A percentile compares a stretch with the other conserved stretches of the same genome.
Evolutionary conservation across 2,329 filamentous ascomycete genomes (phyloP).

Genomic region (Claviceps purpurea): DNA sequence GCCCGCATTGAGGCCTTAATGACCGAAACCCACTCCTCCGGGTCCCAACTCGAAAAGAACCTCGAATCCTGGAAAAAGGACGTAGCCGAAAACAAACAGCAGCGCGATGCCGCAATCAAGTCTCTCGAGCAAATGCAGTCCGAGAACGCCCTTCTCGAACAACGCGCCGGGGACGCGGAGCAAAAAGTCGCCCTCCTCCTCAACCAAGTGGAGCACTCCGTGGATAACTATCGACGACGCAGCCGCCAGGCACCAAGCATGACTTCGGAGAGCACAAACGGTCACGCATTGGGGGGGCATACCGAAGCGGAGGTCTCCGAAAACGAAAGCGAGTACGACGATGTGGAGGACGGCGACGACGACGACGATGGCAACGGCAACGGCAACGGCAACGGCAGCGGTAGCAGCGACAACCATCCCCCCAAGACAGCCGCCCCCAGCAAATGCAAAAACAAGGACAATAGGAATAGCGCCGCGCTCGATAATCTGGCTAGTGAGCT

Average conservation of each 20-base stretch:
- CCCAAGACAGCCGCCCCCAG: background rate
- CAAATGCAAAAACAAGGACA: constrained; percentile 34
- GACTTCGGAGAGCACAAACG: constrained; percentile 20
- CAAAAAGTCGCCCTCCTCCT: constrained; percentile 84
- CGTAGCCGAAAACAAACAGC: constrained; percentile 48
- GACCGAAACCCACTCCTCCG: constrained; percentile 50
- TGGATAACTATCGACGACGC: constrained; percentile 84
- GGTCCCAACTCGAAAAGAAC: constrained; percentile 56
- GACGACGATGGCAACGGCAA: background rate
- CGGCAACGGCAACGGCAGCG: background rate
- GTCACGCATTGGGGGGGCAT: constrained; percentile 28
- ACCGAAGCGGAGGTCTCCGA: constrained; percentile 43
- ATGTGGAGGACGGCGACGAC: background rate
- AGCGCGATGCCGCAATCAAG: constrained; percentile 51
- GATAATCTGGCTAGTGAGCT: constrained; percentile 88
- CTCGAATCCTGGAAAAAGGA: constrained; percentile 57
- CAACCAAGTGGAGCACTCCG: constrained; percentile 85
- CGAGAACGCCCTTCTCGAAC: constrained; percentile 71
- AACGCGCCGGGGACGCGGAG: constrained; percentile 78
- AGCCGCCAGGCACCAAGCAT: constrained; percentile 44
- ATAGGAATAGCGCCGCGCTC: constrained; percentile 53
- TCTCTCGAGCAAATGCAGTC: constrained; percentile 67
- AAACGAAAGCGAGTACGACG: constrained; percentile 43
- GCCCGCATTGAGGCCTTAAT: constrained; percentile 58
- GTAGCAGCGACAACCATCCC: background rate